These are phyloP conservation scores for Yamadazyma dushanensis DNA, from an alignment of 1,139 yeast species.

Conservation along the genomic window DNA sequence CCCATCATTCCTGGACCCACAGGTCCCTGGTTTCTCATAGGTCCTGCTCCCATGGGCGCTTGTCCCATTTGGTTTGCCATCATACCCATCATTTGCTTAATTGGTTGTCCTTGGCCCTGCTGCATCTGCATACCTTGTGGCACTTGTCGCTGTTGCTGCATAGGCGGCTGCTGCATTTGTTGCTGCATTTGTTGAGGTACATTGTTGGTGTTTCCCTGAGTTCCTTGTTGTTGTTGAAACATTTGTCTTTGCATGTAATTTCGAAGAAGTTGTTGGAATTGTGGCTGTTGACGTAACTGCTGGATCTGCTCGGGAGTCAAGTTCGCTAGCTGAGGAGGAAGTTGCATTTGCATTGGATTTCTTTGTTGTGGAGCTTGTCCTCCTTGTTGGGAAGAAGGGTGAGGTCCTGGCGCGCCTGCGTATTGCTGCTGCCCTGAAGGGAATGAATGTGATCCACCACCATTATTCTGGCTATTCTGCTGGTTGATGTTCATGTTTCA, in stretches of 20 bases:
- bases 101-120: neutral
- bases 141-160: conserved; percentile 11
- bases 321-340: conserved; percentile 44
- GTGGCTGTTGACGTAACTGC: conserved; percentile 49
- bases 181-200: conserved; percentile 7
- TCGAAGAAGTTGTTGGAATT: conserved; percentile 41
- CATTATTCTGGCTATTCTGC: conserved; percentile 12
- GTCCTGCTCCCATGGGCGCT: neutral
- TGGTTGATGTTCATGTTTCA: conserved; percentile 19
- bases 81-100: conserved; percentile 3
- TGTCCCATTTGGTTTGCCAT: conserved; percentile 5
- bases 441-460: conserved; percentile 8
- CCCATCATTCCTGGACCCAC: conserved; percentile 4
- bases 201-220: neutral
- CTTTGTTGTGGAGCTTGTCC: conserved; percentile 11
- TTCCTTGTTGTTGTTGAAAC: conserved; percentile 11
- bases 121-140: conserved; percentile 4
- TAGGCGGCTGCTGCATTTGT: conserved; percentile 1
- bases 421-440: conserved; percentile 2
- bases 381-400: neutral
- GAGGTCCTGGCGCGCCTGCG: neutral
- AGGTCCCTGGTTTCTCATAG: neutral
- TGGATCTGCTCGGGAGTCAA: conserved; percentile 48
- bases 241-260: conserved; percentile 41
- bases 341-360: conserved; percentile 23